A percentile compares a stretch with the other conserved stretches of the same genome.
These are phyloP conservation scores for Clarkia xantiana DNA, from an alignment of 345 rosid genomes.

Conservation along the genomic window DNA sequence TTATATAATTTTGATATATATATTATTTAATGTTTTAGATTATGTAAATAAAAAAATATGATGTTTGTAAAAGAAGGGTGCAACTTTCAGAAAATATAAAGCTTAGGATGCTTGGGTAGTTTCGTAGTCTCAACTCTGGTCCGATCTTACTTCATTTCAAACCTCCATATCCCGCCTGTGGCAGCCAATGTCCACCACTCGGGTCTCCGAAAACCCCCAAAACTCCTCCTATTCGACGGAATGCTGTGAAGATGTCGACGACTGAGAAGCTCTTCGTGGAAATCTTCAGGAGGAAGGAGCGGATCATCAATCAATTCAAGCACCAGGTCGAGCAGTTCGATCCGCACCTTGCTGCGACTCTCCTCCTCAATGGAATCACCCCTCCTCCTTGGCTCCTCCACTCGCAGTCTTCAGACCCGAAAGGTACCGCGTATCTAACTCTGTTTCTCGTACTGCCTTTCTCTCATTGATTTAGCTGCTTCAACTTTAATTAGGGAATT, in stretches of 20 bases:
- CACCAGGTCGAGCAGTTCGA: slow-evolving; percentile 53
- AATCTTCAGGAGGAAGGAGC: slow-evolving; percentile 58
- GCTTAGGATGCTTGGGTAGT: too few species aligned
- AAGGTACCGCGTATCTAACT: neutral
- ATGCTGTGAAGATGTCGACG: slow-evolving; percentile 11
- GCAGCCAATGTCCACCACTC: too few species aligned
- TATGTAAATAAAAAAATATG: too few species aligned
- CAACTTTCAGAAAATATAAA: too few species aligned
- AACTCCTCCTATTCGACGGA: too few species aligned
- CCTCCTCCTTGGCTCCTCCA: slow-evolving; percentile 67
- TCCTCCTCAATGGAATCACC: slow-evolving; percentile 46
- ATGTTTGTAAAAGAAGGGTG: too few species aligned
- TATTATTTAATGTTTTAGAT: too few species aligned
- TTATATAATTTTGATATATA: too few species aligned
- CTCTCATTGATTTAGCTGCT: neutral
- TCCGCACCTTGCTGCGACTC: slow-evolving; percentile 52
- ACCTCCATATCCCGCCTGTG: too few species aligned
- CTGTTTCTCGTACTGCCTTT: neutral
- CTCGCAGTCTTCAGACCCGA: slow-evolving; percentile 1
- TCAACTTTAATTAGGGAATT: neutral
- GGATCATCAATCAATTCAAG: slow-evolving; percentile 41
- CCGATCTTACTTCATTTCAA: too few species aligned
- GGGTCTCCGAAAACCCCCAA: too few species aligned
- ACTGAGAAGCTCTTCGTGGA: slow-evolving; percentile 47
- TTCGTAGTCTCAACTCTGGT: too few species aligned